Base-by-base conservation (phyloP, 208 protist species). In the Crithidia expoeki region DNA sequence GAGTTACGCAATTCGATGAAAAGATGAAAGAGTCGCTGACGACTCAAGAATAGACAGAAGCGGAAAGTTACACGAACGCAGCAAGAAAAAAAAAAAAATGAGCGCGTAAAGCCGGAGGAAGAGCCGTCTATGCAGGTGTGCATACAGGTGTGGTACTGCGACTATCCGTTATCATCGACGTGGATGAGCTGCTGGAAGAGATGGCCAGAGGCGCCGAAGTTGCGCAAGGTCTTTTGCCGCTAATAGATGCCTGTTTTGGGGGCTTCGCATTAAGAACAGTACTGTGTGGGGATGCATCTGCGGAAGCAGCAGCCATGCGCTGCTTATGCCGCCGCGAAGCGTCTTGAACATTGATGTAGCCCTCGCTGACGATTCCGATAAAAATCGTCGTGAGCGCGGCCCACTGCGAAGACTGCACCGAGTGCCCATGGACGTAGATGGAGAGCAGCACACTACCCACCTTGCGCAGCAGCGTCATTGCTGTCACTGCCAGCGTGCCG, bases 381-480 rank as follows among this genome's bases (percentile, higher is more conserved):
- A 93, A 76, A 6, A 92, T 79, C 11, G 79, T 62, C n/a, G 56
- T 34, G 16, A 96, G 72, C 12, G 91, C 74, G 33, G 63, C 47
- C 77, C 81, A 88, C 81, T 96, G 91, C 53, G 70, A 56, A 6
- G 49, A 5, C 5, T 67, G 51, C 34, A 96, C 80, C 2, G 59
- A 16, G 64, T 96, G 88, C 1, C 80, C 81, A 69, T 96, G 83
- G 4, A 94, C 70, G 23, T 87, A 44, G 42, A 96, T 90, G 19
- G 91, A 96, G 30, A 96, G 68, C 28, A 92, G 16, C 21, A 96
- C 87, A 64, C 86, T 94, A 40, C 84, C 86, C 2, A 72, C 72
- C 69, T 96, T 96, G 25, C 91, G 91, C 47, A 92, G 71, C 32
- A 96, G 67, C 36, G 91, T 96, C 75, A 96, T 85, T 19, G 88